Percentiles rank a stretch among this genome's conserved stretches.
phyloP scores from a whole-genome alignment of 352 stramenopile species.

The Achlya hypogyna region DNA sequence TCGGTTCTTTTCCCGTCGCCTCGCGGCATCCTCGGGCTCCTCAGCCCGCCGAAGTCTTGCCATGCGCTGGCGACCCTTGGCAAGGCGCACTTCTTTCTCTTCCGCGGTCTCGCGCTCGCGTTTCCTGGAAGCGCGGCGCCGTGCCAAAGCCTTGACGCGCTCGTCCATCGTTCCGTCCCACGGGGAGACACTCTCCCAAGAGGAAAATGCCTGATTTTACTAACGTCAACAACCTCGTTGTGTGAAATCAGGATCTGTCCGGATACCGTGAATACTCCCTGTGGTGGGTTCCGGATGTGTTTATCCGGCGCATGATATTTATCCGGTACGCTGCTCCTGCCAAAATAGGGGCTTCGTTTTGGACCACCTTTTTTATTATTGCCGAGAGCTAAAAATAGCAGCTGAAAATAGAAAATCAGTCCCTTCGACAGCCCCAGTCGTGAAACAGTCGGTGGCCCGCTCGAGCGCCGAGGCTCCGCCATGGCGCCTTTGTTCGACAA shows the following conservation, averaged over 20 bases:
- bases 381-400: neutral
- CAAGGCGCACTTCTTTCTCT: neutral
- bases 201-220: too few relatives aligned
- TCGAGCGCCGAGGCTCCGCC: too few relatives aligned
- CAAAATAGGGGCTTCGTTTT: too few relatives aligned
- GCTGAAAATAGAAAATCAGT: neutral
- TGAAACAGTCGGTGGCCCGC: neutral
- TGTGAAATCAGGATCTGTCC: too few relatives aligned
- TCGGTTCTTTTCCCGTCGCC: neutral
- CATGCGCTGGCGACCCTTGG: neutral
- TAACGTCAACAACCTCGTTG: too few relatives aligned
- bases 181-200: too few relatives aligned
- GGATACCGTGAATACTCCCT: too few relatives aligned
- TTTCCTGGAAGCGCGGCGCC: neutral
- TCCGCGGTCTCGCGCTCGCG: neutral
- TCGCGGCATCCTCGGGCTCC: neutral
- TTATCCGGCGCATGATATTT: too few relatives aligned
- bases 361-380: neutral
- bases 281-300: too few relatives aligned
- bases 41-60: neutral
- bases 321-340: too few relatives aligned
- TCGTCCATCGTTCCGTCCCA: neutral
- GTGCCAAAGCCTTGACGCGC: neutral
- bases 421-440: neutral
- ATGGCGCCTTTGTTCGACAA: neutral